A percentile compares a stretch with the other conserved stretches of the same genome.
phyloP scores from a whole-genome alignment of 192 early-diverging fungal species.

The Haplosporangium gracile region DNA sequence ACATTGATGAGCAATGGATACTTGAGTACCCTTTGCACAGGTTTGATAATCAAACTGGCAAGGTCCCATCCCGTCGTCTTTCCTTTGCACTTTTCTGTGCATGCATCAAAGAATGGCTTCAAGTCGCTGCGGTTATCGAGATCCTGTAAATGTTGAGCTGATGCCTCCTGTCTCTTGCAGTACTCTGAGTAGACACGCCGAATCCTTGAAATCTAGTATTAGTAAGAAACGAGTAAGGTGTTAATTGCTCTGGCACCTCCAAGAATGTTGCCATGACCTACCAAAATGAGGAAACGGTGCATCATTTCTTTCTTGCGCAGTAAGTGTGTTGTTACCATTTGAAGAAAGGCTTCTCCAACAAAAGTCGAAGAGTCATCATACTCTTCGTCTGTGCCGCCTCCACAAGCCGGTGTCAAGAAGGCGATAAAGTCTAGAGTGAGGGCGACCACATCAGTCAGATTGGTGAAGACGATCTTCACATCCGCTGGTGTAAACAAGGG shows the following conservation, averaged over 20 bases:
- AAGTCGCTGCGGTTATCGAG: conserved; percentile 58
- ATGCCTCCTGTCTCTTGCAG: conserved; percentile 82
- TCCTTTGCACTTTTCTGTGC: conserved; percentile 72
- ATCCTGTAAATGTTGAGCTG: conserved; percentile 74
- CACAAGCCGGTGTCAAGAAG: conserved; percentile 71
- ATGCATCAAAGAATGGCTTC: conserved; percentile 63
- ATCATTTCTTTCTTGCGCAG: neutral
- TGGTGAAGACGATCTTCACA: conserved; percentile 80
- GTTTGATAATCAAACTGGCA: conserved; percentile 92
- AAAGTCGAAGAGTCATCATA: conserved; percentile 49
- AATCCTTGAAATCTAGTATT: conserved; percentile 40
- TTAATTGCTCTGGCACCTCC: neutral
- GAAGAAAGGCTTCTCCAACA: conserved; percentile 68
- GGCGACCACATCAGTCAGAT: conserved; percentile 80
- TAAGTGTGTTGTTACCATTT: conserved; percentile 54
- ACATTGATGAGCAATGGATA: conserved; percentile 91
- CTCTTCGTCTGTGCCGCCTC: conserved; percentile 27
- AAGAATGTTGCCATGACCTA: neutral
- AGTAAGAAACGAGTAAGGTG: neutral
- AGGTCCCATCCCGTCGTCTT: conserved; percentile 94
- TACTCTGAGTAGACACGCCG: conserved; percentile 77
- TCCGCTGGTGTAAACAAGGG: conserved; percentile 69
- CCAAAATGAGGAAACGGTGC: neutral
- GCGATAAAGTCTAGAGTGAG: conserved; percentile 75
- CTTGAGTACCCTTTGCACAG: conserved; percentile 97